Conservation (phyloP, 1,284 basidiomycete species). For the Fomes fomentarius region DNA sequence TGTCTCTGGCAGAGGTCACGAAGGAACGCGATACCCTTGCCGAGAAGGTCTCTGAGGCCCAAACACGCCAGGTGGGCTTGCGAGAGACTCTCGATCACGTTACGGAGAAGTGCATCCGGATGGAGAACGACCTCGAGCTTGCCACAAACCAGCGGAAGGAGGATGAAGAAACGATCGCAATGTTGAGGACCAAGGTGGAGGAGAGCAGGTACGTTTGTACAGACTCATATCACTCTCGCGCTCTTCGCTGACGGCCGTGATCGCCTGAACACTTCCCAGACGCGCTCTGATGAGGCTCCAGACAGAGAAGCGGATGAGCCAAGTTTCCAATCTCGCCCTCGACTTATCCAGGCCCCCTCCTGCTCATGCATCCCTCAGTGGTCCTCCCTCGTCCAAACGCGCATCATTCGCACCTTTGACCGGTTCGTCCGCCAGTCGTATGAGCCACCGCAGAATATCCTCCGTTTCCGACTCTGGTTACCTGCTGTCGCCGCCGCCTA, state of each 20-base stretch:
- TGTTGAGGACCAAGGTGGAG: slow-evolving; percentile 87
- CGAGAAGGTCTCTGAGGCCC: slow-evolving; percentile 50
- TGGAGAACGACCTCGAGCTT: slow-evolving; percentile 64
- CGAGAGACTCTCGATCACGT: slow-evolving; percentile 63
- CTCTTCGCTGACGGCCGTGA: slow-evolving; percentile 4
- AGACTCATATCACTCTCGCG: not conserved
- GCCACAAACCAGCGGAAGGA: slow-evolving; percentile 67
- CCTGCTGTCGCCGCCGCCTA: slow-evolving; percentile 23
- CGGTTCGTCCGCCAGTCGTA: slow-evolving; percentile 48
- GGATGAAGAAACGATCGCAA: slow-evolving; percentile 80
- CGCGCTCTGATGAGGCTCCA: slow-evolving; percentile 91
- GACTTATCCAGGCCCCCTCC: slow-evolving; percentile 54
- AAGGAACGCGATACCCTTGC: slow-evolving; percentile 70
- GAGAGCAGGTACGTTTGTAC: slow-evolving; percentile 70
- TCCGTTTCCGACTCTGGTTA: slow-evolving; percentile 62
- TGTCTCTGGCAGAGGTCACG: slow-evolving; percentile 60
- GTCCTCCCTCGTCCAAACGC: slow-evolving; percentile 60
- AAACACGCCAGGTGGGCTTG: slow-evolving; percentile 57
- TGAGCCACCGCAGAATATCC: slow-evolving; percentile 66
- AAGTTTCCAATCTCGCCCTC: slow-evolving; percentile 47
- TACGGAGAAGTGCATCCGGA: slow-evolving; percentile 62
- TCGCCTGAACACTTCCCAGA: slow-evolving; percentile 39
- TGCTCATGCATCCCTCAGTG: slow-evolving; percentile 39
- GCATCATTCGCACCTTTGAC: slow-evolving; percentile 74
- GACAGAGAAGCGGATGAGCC: slow-evolving; percentile 75